A percentile compares a stretch with the other conserved stretches of the same genome.
Evolutionary conservation across 495 filamentous ascomycete genomes (phyloP).

Genomic region (Apiosordaria backusii): DNA sequence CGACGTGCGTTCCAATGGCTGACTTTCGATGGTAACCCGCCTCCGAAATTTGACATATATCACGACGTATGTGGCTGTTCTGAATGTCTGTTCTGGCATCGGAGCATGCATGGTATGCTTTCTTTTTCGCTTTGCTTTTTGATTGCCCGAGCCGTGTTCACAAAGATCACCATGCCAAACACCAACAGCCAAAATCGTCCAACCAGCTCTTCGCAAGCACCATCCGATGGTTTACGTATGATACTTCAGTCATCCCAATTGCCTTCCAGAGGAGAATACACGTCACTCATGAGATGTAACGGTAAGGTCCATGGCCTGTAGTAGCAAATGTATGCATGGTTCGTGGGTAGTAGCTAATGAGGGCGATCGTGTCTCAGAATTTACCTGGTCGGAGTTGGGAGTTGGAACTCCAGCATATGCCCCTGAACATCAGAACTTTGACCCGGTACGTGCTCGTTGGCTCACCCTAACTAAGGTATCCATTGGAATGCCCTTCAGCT

Average conservation of each 20-base stretch:
- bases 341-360: neutral
- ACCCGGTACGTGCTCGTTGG: neutral
- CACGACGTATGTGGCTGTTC: neutral
- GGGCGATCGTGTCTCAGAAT: neutral
- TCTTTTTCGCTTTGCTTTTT: neutral
- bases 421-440: neutral
- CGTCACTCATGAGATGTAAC: conserved; percentile 19
- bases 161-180: neutral
- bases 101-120: neutral
- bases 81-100: neutral
- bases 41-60: neutral
- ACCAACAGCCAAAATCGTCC: neutral
- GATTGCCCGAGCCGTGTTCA: neutral
- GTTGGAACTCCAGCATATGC: neutral
- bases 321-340: no score
- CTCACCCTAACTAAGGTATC: no score
- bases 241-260: conserved; percentile 4
- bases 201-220: conserved; percentile 2
- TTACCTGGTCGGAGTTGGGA: conserved; percentile 1
- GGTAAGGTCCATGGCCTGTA: conserved; percentile 9
- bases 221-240: neutral
- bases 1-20: no score
- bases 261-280: conserved; percentile 16
- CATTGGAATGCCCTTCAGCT: neutral
- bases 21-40: no score